Evolutionary conservation across 108 stramenopile genomes (phyloP), one percentile per base, ranked within the genome.

Genomic region (Cyclotella cryptica): DNA sequence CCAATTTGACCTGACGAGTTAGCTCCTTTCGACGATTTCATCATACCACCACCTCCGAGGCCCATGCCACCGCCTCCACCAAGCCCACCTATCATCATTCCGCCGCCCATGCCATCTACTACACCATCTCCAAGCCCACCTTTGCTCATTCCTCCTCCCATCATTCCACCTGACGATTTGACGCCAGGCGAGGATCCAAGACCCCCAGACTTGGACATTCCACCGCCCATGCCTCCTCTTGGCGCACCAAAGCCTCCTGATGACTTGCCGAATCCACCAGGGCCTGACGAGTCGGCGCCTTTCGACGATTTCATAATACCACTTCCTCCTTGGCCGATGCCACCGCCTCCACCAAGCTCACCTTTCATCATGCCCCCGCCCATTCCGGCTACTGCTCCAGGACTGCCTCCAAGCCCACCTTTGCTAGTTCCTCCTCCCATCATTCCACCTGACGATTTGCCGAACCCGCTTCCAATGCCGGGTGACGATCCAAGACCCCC

Each of bases 61-160:
- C 6, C 35, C 47, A 49, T 49, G 3, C 47, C 47, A 9, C 47
- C 47, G n/a, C 47, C 47, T 49, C 47, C 47, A 49, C 9, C 47
- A 9, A 17, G 3, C 47, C 15, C 9, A 9, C 55, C 55, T 22
- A 5, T 22, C 24, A 22, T 21, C 11, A 22, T 55, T 24, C 21
- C 55, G 24, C 24, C 55, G 12, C 55, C 55, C 24, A 49, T 49
- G 47, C 47, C 47, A 49, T 21, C 55, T 0, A 9, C 12, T 55
- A 7, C 55, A 6, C 21, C 18, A 49, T n/a, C 44, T 12, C 44
- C 47, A 49, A n/a, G 18, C 47, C 15, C n/a, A 49, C 47, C 47
- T n/a, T 49, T 49, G n/a, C n/a, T 49, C 47, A 49, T 49, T n/a
- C 47, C 47, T n/a, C 47, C 47, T 49, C 47, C 47, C 47, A 49